Conservation (phyloP, 495 filamentous ascomycete genomes). For the Neohortaea acidophila region DNA sequence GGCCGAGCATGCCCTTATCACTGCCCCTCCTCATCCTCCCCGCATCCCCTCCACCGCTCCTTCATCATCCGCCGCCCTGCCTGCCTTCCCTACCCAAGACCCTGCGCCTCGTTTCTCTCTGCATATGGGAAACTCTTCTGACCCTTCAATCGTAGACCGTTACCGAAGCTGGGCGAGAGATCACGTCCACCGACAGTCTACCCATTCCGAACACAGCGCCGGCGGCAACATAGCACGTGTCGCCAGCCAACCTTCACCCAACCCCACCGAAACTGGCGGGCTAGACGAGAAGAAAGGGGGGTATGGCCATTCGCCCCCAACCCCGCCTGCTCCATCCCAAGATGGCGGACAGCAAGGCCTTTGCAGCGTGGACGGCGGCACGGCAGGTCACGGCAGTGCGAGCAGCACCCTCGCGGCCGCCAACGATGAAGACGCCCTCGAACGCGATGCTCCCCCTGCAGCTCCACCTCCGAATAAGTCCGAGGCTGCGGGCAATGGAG, state of each 20-base stretch:
- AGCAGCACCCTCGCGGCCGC: constrained; percentile 13
- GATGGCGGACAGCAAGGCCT: constrained; percentile 1
- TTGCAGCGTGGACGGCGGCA: background rate
- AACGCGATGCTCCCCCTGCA: constrained; percentile 26
- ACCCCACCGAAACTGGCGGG: constrained; percentile 12
- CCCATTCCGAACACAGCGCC: background rate
- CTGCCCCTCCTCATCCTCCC: no score
- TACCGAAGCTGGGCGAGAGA: background rate
- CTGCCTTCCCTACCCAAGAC: background rate
- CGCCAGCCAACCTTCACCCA: background rate
- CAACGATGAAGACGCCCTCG: constrained; percentile 24
- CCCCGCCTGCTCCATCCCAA: constrained; percentile 1
- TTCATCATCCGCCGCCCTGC: no score
- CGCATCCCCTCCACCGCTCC: no score
- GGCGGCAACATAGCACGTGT: background rate
- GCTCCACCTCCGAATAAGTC: constrained; percentile 40
- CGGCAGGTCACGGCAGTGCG: background rate
- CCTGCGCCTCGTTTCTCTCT: background rate
- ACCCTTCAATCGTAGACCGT: background rate
- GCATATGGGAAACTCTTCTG: background rate
- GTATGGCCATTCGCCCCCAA: constrained; percentile 9
- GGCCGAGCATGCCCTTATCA: no score
- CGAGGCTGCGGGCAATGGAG: constrained; percentile 35
- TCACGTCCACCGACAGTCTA: background rate
- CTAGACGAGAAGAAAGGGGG: constrained; percentile 10